Evolutionary conservation across 306 rosid genomes (phyloP), one percentile per base, ranked within the genome.

Genomic region (Astragalus glycyphyllos): DNA sequence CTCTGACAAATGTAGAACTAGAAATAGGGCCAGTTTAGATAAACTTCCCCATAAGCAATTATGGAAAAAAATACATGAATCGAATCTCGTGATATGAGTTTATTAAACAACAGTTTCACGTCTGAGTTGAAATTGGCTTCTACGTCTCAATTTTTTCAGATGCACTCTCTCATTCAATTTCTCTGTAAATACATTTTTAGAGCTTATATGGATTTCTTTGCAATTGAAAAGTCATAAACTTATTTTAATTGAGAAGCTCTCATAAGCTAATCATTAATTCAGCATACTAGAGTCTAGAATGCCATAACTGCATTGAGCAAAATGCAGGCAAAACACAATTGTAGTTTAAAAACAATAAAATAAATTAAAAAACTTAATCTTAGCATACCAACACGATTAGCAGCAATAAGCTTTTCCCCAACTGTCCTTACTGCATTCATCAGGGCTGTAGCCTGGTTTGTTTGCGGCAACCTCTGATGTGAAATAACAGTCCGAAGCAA

Each of bases 371-470:
- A 32, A 15, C 3, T 32, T 29, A 35, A 62, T 9, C 37, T 71
- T 37, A 34, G 66, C 86, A 40, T 87, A 95, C 99, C 99, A 71
- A 95, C 79, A 76, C 96, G 97, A 75, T 87, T 95, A 14, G 96
- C 99, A 76, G 87, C 91, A 74, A 95, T 91, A 77, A 95, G 85
- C 81, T 77, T 89, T 86, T 95, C 99, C 69, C 99, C 99, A 58
- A 89, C 96, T 38, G 87, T 78, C 49, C 87, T 91, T 2, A 95
- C 93, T 56, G 96, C 96, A 78, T 86, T 90, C 41, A 89, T 86
- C 84, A 95, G 76, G 59, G 90, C 86, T 48, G 86, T 86, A 45
- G 93, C 96, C 76, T 95, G 97, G 63, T 95, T 87, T 4, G 88
- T 85, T 73, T 89, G 86, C 8, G 99, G 90, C 73, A 95, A 72